A percentile compares a stretch with the other conserved stretches of the same genome.
Evolutionary conservation across 139 green algal genomes (phyloP).

Genomic region (Chloropicon primus): DNA sequence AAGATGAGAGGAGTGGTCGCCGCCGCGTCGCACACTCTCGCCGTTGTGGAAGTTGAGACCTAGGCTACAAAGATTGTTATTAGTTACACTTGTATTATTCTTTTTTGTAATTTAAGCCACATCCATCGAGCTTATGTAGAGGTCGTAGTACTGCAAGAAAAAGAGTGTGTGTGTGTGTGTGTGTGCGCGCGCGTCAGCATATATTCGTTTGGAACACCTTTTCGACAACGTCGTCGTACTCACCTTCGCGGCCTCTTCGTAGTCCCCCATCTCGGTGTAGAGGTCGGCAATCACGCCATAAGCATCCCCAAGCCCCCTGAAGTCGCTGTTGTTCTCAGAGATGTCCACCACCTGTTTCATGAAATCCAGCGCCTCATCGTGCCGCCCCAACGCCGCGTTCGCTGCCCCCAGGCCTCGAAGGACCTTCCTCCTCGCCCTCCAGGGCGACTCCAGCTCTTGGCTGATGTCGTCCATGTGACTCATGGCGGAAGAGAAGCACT

Average conservation of each 20-base stretch:
- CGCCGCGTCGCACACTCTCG: constrained; percentile 1
- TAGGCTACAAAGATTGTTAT: neutral
- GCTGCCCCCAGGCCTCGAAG: neutral
- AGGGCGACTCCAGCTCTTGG: neutral
- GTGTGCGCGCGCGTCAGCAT: too few relatives aligned
- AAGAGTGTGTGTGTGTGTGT: too few relatives aligned
- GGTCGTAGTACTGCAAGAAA: neutral
- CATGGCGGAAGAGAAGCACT: neutral
- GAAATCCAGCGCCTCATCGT: constrained; percentile 16
- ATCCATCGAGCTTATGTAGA: neutral
- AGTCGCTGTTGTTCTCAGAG: constrained; percentile 12
- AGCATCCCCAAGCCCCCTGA: constrained; percentile 21
- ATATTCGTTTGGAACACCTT: too few relatives aligned
- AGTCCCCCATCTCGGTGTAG: constrained; percentile 14
- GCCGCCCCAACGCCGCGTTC: neutral
- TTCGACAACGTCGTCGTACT: too few relatives aligned
- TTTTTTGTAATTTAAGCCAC: too few relatives aligned
- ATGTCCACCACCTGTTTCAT: constrained; percentile 18
- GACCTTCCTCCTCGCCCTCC: neutral
- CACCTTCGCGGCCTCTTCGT: neutral
- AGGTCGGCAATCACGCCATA: constrained; percentile 32
- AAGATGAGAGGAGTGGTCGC: neutral
- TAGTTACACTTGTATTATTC: neutral
- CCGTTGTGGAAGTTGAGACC: neutral
- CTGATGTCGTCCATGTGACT: neutral